Percentiles rank a stretch among this genome's conserved stretches.
Evolutionary conservation across 2,329 filamentous ascomycete species (phyloP).

Genomic region (Talaromyces sp.): DNA sequence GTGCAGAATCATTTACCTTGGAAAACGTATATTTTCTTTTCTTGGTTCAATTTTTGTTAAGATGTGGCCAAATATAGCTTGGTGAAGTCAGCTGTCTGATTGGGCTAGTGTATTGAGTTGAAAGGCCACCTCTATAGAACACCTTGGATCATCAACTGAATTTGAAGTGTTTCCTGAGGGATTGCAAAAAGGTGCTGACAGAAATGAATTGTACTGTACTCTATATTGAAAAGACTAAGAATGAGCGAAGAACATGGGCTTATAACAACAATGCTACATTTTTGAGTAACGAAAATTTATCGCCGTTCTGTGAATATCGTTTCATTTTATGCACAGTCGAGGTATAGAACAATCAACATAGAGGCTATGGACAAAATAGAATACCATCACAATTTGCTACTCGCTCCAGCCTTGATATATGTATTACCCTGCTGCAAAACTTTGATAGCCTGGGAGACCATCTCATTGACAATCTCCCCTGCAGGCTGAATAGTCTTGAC

Average conservation of each 20-base stretch:
- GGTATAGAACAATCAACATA: neutral
- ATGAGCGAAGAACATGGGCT: neutral
- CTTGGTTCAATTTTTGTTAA: neutral
- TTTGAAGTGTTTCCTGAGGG: neutral
- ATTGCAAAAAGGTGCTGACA: neutral
- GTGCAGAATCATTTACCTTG: neutral
- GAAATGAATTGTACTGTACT: neutral
- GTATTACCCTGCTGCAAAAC: constrained; percentile 57
- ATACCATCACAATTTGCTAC: constrained; percentile 37
- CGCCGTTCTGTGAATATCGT: neutral
- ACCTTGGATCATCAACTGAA: neutral
- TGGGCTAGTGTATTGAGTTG: neutral
- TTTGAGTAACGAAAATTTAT: neutral
- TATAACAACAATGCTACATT: neutral
- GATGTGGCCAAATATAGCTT: neutral
- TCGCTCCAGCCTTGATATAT: constrained; percentile 48
- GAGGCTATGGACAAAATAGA: neutral
- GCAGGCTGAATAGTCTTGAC: constrained; percentile 76
- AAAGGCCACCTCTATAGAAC: neutral
- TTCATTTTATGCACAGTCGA: neutral
- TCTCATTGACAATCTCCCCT: constrained; percentile 77
- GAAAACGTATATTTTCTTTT: neutral
- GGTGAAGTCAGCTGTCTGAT: neutral
- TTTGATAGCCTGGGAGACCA: constrained; percentile 70
- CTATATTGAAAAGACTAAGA: neutral